Base-by-base conservation (phyloP, 345 rosid species). In the Hibiscus trionum region DNA sequence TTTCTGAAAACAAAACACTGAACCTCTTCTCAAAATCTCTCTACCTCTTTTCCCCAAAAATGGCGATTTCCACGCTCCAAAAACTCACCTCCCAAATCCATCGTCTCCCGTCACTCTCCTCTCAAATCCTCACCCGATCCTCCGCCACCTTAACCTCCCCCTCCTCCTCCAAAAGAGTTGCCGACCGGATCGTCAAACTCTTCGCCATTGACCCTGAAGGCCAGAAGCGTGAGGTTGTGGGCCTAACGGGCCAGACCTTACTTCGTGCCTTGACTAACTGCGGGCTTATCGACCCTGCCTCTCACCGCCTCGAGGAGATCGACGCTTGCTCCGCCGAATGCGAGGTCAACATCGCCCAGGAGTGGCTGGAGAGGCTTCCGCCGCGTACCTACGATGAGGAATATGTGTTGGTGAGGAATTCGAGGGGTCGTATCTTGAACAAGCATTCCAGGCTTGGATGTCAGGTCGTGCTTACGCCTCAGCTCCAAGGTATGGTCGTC, bases 261-360 rank as follows among this genome's bases (percentile, higher is more conserved):
- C 93, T 95, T 44, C 87, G 89, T 53, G 89, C 96, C 42, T 83
- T 95, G 10, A 72, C 87, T 26, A 89, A 92, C 76, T 68, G 76
- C 61, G 91, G 97, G 10, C 78, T 92, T 47, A 95, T 95, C 76
- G 99, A 95, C 61, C 98, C 98, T 26, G 90, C 81, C 17, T 95
- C 99, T 24, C 99, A 95, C 81, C 88, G 98, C 12, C 85, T 90
- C 29, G 99, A 92, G 57, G 98, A 95, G 60, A 92, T 95, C 86
- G 99, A 95, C 14, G 99, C 99, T 63, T 95, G 99, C 83, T 92
- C 97, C 49, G 89, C 99, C 16, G 99, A 95, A 73, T 95, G 98
- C 85, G 99, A 95, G 88, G 99, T 95, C 73, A 88, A 68, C 82
- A 92, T 95, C 87, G 99, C 98, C 1, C 85, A 95, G 88, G 99